Evolutionary conservation across 176 grass and related monocot species (phyloP).

Genomic region (Musa troglodytarum): DNA sequence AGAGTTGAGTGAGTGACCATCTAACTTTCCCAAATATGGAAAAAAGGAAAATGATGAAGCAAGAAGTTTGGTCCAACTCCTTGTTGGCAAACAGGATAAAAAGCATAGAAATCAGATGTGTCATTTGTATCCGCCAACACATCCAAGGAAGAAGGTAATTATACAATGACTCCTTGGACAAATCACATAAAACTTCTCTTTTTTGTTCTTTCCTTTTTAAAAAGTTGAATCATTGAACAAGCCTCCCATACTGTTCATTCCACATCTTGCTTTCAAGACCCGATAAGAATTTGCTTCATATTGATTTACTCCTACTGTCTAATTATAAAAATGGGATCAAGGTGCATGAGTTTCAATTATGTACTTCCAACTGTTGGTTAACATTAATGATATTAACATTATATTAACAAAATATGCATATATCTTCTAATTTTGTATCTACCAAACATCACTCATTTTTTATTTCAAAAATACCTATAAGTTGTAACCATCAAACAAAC

Average conservation of each 20-base stretch:
- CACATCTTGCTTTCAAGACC: neutral
- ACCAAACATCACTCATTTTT: neutral
- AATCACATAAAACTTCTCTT: too few relatives aligned
- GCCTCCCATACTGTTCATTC: neutral
- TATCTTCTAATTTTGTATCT: neutral
- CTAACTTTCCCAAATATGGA: neutral
- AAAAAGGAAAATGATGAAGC: too few relatives aligned
- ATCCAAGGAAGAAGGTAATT: neutral
- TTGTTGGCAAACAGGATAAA: too few relatives aligned
- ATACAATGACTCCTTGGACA: too few relatives aligned
- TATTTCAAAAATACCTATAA: neutral
- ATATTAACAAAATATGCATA: neutral
- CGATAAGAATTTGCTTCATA: neutral
- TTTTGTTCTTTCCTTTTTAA: neutral
- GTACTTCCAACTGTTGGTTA: neutral
- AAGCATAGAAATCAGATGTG: neutral
- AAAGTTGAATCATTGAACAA: neutral
- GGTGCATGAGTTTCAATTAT: neutral
- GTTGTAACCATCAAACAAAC: neutral
- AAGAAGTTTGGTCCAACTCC: too few relatives aligned
- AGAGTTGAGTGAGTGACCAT: neutral
- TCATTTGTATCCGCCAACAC: neutral
- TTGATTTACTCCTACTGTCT: neutral
- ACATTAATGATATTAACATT: neutral
- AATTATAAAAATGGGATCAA: neutral